phyloP scores from a whole-genome alignment of 2,329 filamentous ascomycete genomes.

The Monosporascus sp. region DNA sequence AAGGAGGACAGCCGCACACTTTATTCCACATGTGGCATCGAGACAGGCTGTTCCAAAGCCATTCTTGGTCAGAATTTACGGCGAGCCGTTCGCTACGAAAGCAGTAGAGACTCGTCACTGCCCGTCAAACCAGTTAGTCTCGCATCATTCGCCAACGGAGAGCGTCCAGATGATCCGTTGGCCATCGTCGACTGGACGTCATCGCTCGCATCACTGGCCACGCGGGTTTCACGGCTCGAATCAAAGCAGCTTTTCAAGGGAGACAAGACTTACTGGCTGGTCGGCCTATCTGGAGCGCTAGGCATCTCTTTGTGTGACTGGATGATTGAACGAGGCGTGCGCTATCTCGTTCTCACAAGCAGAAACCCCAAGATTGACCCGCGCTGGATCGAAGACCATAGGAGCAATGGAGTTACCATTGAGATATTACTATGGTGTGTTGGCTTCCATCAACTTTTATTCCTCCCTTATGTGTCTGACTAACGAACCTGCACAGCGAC shows the following conservation, averaged over 20 bases:
- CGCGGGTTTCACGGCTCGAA: constrained; percentile 4
- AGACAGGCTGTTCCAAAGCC: no score
- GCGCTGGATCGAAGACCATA: constrained; percentile 3
- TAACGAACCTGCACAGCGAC: constrained; percentile 1
- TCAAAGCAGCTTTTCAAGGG: constrained; percentile 6
- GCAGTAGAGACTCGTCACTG: no score
- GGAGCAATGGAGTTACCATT: not conserved
- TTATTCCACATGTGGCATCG: no score
- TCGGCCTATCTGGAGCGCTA: constrained; percentile 10
- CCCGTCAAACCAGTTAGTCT: no score
- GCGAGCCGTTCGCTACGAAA: no score
- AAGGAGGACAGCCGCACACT: no score
- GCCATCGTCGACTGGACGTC: constrained; percentile 3
- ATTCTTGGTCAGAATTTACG: no score
- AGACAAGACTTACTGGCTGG: constrained; percentile 13
- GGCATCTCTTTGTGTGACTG: constrained; percentile 12
- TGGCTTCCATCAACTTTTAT: no score
- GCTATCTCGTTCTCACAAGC: constrained; percentile 11
- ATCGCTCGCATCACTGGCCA: not conserved
- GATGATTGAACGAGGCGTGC: constrained; percentile 13
- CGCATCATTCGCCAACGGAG: no score
- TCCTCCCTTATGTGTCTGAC: no score
- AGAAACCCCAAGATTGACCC: constrained; percentile 5
- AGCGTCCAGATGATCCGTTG: not conserved
- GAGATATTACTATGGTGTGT: constrained; percentile 1